Conservation (phyloP, 2,329 filamentous ascomycete species). For the Colletotrichum camelliae region DNA sequence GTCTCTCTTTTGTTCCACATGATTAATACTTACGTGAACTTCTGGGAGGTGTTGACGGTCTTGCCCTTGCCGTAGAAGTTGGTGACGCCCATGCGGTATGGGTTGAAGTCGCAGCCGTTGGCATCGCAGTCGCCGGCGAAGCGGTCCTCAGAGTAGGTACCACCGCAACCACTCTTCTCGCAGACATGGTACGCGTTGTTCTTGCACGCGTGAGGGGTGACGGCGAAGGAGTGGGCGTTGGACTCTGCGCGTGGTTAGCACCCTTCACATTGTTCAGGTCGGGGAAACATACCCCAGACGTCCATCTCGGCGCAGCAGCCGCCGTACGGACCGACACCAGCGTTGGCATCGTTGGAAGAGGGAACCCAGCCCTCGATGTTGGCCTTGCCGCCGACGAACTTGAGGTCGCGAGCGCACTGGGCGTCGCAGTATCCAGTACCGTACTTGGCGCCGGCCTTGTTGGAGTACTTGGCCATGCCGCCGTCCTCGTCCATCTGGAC, state of each 20-base stretch:
- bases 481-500: slow-evolving; percentile 60
- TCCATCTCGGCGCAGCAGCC: slow-evolving; percentile 65
- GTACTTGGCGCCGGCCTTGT: slow-evolving; percentile 53
- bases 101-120: slow-evolving; percentile 71
- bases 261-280: no score
- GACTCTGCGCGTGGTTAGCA: slow-evolving; percentile 36
- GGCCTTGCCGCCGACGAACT: slow-evolving; percentile 52
- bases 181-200: slow-evolving; percentile 42
- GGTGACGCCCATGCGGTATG: slow-evolving; percentile 64
- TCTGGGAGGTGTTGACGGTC: slow-evolving; percentile 61
- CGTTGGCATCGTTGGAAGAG: slow-evolving; percentile 55
- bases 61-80: slow-evolving; percentile 64
- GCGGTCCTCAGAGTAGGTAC: slow-evolving; percentile 50
- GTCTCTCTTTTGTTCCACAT: background rate
- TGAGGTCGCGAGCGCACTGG: slow-evolving; percentile 52
- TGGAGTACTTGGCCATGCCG: slow-evolving; percentile 50
- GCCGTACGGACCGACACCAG: slow-evolving; percentile 52
- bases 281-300: slow-evolving; percentile 55
- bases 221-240: slow-evolving; percentile 60
- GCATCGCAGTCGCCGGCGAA: slow-evolving; percentile 67
- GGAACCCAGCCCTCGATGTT: slow-evolving; percentile 50
- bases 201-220: slow-evolving; percentile 63
- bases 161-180: slow-evolving; percentile 46
- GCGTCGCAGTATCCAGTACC: slow-evolving; percentile 60
- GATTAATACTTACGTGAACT: slow-evolving; percentile 46